Evolutionary conservation across 2,329 filamentous ascomycete species (phyloP).

Genomic region (Knoxdaviesia capensis): DNA sequence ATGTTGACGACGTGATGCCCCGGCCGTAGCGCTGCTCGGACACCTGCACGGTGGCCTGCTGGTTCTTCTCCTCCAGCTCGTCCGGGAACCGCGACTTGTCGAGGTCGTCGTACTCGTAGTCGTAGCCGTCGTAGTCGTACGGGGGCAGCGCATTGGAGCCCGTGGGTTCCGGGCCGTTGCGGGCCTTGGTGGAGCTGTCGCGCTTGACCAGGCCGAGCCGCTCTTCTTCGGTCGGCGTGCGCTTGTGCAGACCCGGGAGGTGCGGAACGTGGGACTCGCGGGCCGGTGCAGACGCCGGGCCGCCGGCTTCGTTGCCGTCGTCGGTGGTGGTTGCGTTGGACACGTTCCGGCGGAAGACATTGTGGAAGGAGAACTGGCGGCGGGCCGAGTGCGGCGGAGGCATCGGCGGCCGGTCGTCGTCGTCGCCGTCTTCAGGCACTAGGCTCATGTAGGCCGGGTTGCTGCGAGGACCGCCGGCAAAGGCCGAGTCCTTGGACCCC

Average conservation of each 20-base stretch:
- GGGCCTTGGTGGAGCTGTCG: slow-evolving; percentile 16
- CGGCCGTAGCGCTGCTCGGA: too few species aligned
- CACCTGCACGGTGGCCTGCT: too few species aligned
- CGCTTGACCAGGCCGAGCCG: slow-evolving; percentile 64
- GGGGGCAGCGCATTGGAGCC: too few species aligned
- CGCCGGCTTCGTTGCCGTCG: not conserved
- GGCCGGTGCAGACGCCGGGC: slow-evolving; percentile 1
- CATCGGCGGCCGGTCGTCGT: slow-evolving; percentile 25
- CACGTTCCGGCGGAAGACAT: slow-evolving; percentile 44
- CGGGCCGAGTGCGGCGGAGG: slow-evolving; percentile 42
- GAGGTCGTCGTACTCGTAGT: too few species aligned
- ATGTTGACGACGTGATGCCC: too few species aligned
- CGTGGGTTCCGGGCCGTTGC: too few species aligned
- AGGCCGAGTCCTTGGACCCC: slow-evolving; percentile 17
- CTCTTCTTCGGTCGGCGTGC: slow-evolving; percentile 59
- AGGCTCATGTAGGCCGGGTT: slow-evolving; percentile 15
- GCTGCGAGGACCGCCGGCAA: slow-evolving; percentile 1
- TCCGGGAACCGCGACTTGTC: too few species aligned
- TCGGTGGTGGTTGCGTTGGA: slow-evolving; percentile 15
- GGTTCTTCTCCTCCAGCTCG: too few species aligned
- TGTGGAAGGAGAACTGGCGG: slow-evolving; percentile 84
- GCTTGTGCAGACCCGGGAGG: slow-evolving; percentile 9
- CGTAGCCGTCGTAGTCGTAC: too few species aligned
- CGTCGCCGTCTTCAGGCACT: slow-evolving; percentile 24
- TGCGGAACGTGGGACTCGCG: slow-evolving; percentile 1